Evolutionary conservation across 1,139 yeast species (phyloP).

Genomic region (Nakaseomyces kungkrabaensis): DNA sequence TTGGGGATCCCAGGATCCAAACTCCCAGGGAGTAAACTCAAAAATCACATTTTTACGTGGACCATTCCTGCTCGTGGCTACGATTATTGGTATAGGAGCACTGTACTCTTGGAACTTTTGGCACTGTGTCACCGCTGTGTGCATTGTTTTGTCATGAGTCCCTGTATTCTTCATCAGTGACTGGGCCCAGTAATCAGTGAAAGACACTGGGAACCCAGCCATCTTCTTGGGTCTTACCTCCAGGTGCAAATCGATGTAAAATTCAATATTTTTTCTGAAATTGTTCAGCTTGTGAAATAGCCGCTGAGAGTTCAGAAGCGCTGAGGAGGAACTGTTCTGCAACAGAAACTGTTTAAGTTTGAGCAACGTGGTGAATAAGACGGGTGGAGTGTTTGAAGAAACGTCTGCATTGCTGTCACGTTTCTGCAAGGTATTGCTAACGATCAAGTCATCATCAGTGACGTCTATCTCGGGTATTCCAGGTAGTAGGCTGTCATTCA

Average conservation of each 20-base stretch:
- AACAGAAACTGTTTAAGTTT: conserved; percentile 13
- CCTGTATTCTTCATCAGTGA: conserved; percentile 37
- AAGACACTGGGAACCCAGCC: conserved; percentile 47
- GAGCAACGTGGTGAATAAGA: conserved; percentile 6
- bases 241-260: conserved; percentile 43
- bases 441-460: conserved; percentile 19
- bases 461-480: conserved; percentile 41
- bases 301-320: not conserved
- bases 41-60: conserved; percentile 28
- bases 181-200: conserved; percentile 63
- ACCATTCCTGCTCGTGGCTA: conserved; percentile 31
- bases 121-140: conserved; percentile 11
- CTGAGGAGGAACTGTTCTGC: conserved; percentile 2
- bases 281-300: conserved; percentile 7
- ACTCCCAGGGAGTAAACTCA: conserved; percentile 59
- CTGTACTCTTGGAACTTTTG: conserved; percentile 29
- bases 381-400: conserved; percentile 8
- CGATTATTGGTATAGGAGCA: conserved; percentile 38
- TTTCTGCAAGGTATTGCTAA: not conserved
- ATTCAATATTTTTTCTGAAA: conserved; percentile 34
- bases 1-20: conserved; percentile 57
- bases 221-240: conserved; percentile 42
- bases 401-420: not conserved
- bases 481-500: conserved; percentile 41
- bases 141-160: conserved; percentile 27